Percentiles rank a stretch among this genome's conserved stretches.
Conservation (phyloP, 257 asterid genomes). For the Solanum chiquidenum region DNA sequence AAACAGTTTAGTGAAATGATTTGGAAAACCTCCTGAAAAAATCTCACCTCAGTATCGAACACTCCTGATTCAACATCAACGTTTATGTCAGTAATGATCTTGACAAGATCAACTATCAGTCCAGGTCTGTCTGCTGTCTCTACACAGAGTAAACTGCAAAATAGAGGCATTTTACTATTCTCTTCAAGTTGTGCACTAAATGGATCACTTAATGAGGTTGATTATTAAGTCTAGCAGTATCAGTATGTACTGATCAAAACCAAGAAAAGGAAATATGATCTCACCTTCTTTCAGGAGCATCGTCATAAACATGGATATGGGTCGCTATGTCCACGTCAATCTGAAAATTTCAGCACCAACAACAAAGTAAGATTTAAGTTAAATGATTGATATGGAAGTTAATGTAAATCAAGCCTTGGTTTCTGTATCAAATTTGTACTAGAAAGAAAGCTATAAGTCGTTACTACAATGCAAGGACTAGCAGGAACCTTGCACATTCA, state of each 20-base stretch:
- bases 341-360: constrained; percentile 22
- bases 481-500: not conserved
- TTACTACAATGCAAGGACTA: not conserved
- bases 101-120: constrained; percentile 87
- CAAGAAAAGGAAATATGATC: not conserved
- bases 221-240: not conserved
- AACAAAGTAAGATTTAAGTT: not conserved
- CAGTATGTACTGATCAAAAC: not conserved
- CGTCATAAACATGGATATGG: not conserved
- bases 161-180: not conserved
- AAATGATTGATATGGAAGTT: not conserved
- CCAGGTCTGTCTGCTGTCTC: constrained; percentile 95
- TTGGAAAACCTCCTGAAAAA: not conserved
- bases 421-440: not conserved
- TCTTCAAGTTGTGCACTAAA: not conserved
- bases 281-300: not conserved
- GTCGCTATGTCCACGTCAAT: constrained; percentile 31
- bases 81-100: constrained; percentile 68
- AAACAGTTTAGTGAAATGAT: not conserved
- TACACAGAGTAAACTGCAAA: constrained; percentile 67
- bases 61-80: constrained; percentile 79
- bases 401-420: not conserved
- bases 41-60: constrained; percentile 79
- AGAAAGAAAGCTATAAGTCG: not conserved
- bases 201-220: not conserved